Conservation (phyloP, 2,329 filamentous ascomycete species). For the Xylaria arbuscula region DNA sequence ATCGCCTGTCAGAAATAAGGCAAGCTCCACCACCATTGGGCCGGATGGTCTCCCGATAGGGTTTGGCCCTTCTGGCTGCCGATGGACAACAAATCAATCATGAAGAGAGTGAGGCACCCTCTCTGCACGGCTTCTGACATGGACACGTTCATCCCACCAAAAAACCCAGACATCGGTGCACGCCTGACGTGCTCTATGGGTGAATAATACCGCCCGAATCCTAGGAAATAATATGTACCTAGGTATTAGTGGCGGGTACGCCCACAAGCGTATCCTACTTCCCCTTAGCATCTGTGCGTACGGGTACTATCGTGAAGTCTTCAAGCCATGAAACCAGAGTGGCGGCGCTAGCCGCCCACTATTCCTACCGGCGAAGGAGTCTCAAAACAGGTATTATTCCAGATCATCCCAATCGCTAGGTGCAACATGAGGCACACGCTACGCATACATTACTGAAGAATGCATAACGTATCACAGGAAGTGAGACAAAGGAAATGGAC, state of each 20-base stretch:
- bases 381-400: background rate
- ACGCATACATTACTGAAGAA: background rate
- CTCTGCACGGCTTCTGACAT: constrained; percentile 21
- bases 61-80: constrained; percentile 8
- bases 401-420: background rate
- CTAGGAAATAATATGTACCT: constrained; percentile 12
- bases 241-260: constrained; percentile 14
- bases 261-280: background rate
- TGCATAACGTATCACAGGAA: background rate
- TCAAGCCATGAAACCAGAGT: constrained; percentile 14
- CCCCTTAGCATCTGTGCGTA: background rate
- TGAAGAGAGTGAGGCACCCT: constrained; percentile 8
- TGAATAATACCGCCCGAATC: background rate
- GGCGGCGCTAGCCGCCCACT: constrained; percentile 1
- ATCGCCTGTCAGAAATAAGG: constrained; percentile 1
- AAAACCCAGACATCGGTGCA: constrained; percentile 13
- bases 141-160: constrained; percentile 28
- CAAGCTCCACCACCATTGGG: constrained; percentile 14
- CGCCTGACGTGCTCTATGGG: constrained; percentile 11
- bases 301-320: constrained; percentile 10
- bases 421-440: background rate
- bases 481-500: background rate
- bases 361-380: background rate
- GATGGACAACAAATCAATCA: constrained; percentile 24
- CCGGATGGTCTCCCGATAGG: constrained; percentile 30